These are phyloP conservation scores for Stemphylium lycopersici DNA, from an alignment of 2,329 filamentous ascomycete genomes.

Conservation along the genomic window DNA sequence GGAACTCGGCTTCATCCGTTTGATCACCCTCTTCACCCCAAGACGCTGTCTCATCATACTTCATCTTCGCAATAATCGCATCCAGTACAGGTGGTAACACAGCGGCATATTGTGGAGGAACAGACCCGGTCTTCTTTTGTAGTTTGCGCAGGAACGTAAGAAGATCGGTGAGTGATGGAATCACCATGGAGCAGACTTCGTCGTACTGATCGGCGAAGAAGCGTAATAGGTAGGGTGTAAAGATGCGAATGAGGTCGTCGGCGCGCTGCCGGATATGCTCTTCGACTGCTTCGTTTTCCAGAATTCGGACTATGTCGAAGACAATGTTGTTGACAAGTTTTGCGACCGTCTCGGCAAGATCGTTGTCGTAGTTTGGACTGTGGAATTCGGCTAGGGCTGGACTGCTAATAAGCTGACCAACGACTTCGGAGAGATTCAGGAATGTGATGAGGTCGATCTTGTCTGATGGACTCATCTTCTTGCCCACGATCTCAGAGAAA, in stretches of 20 bases:
- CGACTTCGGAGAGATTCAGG: conserved; percentile 83
- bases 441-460: conserved; percentile 95
- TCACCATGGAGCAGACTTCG: conserved; percentile 95
- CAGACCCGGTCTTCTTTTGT: conserved; percentile 63
- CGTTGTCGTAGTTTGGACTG: conserved; percentile 89
- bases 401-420: conserved; percentile 83
- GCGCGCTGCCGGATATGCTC: conserved; percentile 73
- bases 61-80: conserved; percentile 93
- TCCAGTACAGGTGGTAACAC: conserved; percentile 89
- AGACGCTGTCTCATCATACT: conserved; percentile 90
- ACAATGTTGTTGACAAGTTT: conserved; percentile 93
- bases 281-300: conserved; percentile 72
- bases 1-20: conserved; percentile 96
- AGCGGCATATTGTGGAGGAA: conserved; percentile 76
- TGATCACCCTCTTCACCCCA: conserved; percentile 96
- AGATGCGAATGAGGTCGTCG: conserved; percentile 80
- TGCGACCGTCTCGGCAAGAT: conserved; percentile 91
- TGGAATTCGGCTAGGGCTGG: conserved; percentile 78
- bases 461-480: conserved; percentile 95
- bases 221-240: conserved; percentile 84
- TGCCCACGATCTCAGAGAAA: conserved; percentile 92
- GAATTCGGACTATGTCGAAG: conserved; percentile 82
- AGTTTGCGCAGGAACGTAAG: conserved; percentile 88
- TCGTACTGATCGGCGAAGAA: conserved; percentile 99
- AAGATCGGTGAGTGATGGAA: conserved; percentile 89